phyloP scores from a whole-genome alignment of 495 filamentous ascomycete genomes.

The Podospora comata region DNA sequence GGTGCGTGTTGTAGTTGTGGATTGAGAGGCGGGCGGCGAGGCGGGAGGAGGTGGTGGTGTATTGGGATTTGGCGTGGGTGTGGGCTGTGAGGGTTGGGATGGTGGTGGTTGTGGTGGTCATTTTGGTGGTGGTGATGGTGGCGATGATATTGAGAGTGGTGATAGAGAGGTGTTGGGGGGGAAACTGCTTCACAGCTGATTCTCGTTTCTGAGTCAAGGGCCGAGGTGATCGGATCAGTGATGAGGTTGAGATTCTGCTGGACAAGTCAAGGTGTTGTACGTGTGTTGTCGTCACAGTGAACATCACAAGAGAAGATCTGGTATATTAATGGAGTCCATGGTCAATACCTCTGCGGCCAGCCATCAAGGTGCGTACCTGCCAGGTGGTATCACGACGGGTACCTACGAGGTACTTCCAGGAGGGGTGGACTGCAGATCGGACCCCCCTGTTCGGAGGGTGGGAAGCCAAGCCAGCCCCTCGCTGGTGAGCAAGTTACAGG shows the following conservation, averaged over 20 bases:
- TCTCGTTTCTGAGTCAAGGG: too few relatives aligned
- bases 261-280: background rate
- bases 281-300: background rate
- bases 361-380: background rate
- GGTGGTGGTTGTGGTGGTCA: background rate
- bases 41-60: constrained; percentile 13
- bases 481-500: constrained; percentile 5
- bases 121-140: background rate
- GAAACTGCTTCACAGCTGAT: too few relatives aligned
- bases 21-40: constrained; percentile 15
- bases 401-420: background rate
- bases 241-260: background rate
- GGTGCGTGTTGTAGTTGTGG: constrained; percentile 13
- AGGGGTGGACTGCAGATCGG: background rate
- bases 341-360: background rate
- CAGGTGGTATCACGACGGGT: background rate
- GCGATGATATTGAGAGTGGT: too few relatives aligned
- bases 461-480: constrained; percentile 4
- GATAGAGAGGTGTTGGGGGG: too few relatives aligned
- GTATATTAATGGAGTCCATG: background rate
- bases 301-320: background rate
- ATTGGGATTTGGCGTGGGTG: constrained; percentile 12
- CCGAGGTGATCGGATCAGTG: too few relatives aligned
- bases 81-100: background rate
- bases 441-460: background rate